phyloP scores from a whole-genome alignment of 139 green algal genomes.

The Coelastrella sp. region DNA sequence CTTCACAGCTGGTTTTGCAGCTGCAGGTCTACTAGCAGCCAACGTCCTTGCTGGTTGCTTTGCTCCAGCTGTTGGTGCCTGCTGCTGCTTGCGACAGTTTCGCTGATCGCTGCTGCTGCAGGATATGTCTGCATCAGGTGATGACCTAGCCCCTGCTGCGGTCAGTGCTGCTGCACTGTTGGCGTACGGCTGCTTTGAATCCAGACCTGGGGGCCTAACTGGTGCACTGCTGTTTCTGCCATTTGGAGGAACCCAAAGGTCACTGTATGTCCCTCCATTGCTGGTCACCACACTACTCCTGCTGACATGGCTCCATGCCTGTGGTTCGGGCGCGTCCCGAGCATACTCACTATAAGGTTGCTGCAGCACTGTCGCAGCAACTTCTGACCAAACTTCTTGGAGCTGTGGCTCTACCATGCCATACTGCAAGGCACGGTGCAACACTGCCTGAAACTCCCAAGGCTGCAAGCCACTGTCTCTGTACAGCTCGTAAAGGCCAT shows the following conservation, averaged over 20 bases:
- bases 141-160: background rate
- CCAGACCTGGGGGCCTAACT: constrained; percentile 13
- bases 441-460: constrained; percentile 46
- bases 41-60: constrained; percentile 29
- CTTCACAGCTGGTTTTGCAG: too few relatives aligned
- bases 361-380: constrained; percentile 16
- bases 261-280: background rate
- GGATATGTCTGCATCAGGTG: background rate
- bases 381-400: constrained; percentile 27
- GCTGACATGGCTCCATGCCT: background rate
- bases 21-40: background rate
- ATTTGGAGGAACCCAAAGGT: background rate
- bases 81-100: constrained; percentile 10
- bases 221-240: constrained; percentile 5
- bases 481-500: constrained; percentile 2
- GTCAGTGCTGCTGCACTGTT: constrained; percentile 25
- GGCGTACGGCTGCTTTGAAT: background rate
- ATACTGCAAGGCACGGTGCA: constrained; percentile 41
- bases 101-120: background rate
- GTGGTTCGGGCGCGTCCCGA: background rate
- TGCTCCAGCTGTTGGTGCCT: background rate
- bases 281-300: background rate
- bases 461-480: constrained; percentile 36
- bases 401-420: constrained; percentile 35
- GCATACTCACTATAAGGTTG: constrained; percentile 5